Evolutionary conservation across 345 rosid genomes (phyloP), one percentile per base, ranked within the genome.

Genomic region (Melaleuca quinquenervia): DNA sequence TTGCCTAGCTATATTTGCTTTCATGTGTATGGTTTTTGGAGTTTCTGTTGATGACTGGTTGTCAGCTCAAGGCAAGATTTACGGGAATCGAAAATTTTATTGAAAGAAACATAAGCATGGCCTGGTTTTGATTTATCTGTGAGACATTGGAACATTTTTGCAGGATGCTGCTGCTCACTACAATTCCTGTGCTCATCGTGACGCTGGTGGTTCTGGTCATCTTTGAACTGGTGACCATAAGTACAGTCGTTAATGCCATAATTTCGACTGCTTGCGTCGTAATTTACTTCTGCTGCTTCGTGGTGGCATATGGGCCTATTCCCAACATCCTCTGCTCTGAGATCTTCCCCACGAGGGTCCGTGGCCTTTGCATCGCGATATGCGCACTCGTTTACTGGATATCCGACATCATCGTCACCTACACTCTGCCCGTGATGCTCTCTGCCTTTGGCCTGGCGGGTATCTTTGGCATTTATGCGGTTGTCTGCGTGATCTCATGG

Each of bases 261-360:
- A 87, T 97, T 84, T 96, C 98, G 82, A 96, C 99, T 3, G 29
- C 89, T 10, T 96, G 99, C 52, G 99, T 97, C 3, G 87, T 97
- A 55, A 83, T 95, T 56, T 97, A 96, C 94, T 92, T 96, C 91
- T 97, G 98, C 93, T 92, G 94, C 92, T 97, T 97, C 75, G 98
- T 97, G 84, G 87, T 88, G 85, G 98, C 92, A 3, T 96, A 95
- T 50, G 99, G 99, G 12, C 98, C 99, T 10, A 93, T 97, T 76
- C 99, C 99, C 45, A 96, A 96, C 88, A 96, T 97, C 85, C 96
- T 97, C 29, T 97, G 99, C 88, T 94, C 99, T 5, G 99, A 97
- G 90, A 97, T 97, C 89, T 97, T 97, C 92, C 99, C 99, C 3
- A 97, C 98, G 20, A 93, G 98, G 86, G 98, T 97, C 82, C 98